Conservation (phyloP, 768 basidiomycete species). For the Daedalea quercina region DNA sequence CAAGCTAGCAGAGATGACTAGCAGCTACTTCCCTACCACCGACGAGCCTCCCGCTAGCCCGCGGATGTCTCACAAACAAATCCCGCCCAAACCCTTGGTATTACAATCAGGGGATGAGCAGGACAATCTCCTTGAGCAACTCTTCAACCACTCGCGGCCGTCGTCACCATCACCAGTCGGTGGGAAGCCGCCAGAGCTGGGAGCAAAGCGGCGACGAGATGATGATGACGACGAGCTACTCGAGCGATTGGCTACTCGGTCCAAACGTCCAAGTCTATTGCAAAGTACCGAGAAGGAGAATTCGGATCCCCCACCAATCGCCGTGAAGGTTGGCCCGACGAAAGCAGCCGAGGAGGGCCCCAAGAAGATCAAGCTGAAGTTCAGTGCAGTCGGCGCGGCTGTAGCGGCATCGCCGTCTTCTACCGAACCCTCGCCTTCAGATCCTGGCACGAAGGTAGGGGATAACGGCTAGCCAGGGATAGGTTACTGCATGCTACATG, state of each 20-base stretch:
- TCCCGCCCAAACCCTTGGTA: slow-evolving; percentile 9
- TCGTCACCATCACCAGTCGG: slow-evolving; percentile 5
- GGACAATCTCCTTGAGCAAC: slow-evolving; percentile 49
- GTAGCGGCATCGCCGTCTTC: slow-evolving; percentile 25
- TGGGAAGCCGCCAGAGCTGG: slow-evolving; percentile 12
- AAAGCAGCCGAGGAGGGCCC: slow-evolving; percentile 42
- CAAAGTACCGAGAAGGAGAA: slow-evolving; percentile 38
- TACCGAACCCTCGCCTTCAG: slow-evolving; percentile 45
- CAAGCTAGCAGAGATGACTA: not conserved
- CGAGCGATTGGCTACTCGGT: slow-evolving; percentile 50
- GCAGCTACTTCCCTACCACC: not conserved
- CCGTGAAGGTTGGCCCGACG: slow-evolving; percentile 12
- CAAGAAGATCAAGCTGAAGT: slow-evolving; percentile 73
- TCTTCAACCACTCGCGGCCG: slow-evolving; percentile 32
- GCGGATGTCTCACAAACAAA: slow-evolving; percentile 34
- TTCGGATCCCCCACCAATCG: slow-evolving; percentile 10
- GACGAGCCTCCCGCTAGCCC: slow-evolving; percentile 17
- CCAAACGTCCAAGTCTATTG: slow-evolving; percentile 19
- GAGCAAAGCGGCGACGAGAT: slow-evolving; percentile 28
- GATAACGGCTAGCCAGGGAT: slow-evolving; percentile 51
- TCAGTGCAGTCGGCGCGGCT: slow-evolving; percentile 42
- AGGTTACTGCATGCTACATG: not conserved
- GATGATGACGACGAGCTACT: slow-evolving; percentile 68
- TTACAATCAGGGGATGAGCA: slow-evolving; percentile 42
- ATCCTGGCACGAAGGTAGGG: slow-evolving; percentile 63